Evolutionary conservation across 1,139 yeast genomes (phyloP).

Genomic region (Scheffersomyces segobiensis): DNA sequence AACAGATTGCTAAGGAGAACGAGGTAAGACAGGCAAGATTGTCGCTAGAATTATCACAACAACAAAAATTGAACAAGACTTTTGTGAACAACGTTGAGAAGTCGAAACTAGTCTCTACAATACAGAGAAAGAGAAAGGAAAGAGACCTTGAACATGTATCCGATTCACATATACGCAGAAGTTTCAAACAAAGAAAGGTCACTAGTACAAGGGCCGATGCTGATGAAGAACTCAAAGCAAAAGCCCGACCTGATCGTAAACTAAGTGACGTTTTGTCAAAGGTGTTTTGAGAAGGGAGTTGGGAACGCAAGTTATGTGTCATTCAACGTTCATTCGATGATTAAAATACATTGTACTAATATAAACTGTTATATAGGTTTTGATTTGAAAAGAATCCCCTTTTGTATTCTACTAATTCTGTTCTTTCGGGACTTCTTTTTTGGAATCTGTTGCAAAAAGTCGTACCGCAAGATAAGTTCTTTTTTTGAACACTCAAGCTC

Average conservation of each 20-base stretch:
- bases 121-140: constrained; percentile 52
- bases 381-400: not conserved
- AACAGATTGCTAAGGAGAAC: constrained; percentile 87
- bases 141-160: constrained; percentile 12
- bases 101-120: constrained; percentile 75
- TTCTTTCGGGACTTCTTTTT: not conserved
- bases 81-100: constrained; percentile 83
- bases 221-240: constrained; percentile 44
- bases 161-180: constrained; percentile 45
- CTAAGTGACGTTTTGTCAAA: constrained; percentile 48
- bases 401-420: not conserved
- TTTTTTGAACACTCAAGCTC: constrained; percentile 10
- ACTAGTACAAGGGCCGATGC: constrained; percentile 69
- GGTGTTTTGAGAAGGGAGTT: constrained; percentile 15
- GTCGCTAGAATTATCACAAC: constrained; percentile 86
- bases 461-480: not conserved
- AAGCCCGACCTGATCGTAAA: constrained; percentile 42
- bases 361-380: not conserved
- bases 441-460: not conserved
- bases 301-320: not conserved
- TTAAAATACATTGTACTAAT: not conserved
- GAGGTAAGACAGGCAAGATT: constrained; percentile 86
- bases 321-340: not conserved
- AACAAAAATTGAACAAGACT: constrained; percentile 79
- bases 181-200: constrained; percentile 63